A percentile compares a stretch with the other conserved stretches of the same genome.
phyloP scores from a whole-genome alignment of 768 basidiomycete species.

The Rossbeevera mucosa region DNA sequence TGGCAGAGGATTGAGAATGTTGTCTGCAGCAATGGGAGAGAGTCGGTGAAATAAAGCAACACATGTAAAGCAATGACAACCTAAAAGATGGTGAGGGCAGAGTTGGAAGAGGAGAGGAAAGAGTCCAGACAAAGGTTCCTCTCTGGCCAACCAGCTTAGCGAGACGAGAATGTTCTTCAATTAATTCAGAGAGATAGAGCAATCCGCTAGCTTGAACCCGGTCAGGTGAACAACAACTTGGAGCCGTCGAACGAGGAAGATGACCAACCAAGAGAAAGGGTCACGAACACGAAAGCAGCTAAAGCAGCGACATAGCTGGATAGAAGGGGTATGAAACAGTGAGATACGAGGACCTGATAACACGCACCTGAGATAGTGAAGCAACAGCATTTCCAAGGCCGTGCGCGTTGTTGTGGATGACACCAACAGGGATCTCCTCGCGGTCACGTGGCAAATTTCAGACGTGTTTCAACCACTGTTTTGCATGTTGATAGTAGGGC shows the following conservation, averaged over 20 bases:
- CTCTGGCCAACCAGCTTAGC: constrained; percentile 83
- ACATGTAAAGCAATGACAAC: constrained; percentile 73
- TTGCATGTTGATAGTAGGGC: no score
- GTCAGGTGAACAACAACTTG: constrained; percentile 9
- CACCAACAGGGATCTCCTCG: background rate
- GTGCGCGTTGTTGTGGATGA: background rate
- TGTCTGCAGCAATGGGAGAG: constrained; percentile 70
- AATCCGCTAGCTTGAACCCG: constrained; percentile 74
- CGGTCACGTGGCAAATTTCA: background rate
- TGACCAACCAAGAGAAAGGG: constrained; percentile 79
- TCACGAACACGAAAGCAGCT: constrained; percentile 85
- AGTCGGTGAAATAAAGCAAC: constrained; percentile 73
- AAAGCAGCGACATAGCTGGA: constrained; percentile 69
- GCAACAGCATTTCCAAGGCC: constrained; percentile 35
- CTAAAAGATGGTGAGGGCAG: constrained; percentile 40
- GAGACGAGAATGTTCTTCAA: constrained; percentile 84
- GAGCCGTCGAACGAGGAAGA: background rate
- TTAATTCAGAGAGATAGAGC: constrained; percentile 89
- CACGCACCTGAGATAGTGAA: constrained; percentile 59
- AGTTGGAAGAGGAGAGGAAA: background rate
- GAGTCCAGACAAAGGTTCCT: constrained; percentile 75
- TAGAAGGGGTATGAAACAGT: constrained; percentile 20
- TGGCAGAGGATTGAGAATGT: constrained; percentile 83
- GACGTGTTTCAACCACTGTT: background rate
- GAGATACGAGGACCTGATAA: constrained; percentile 4